Evolutionary conservation across 176 grass and related monocot genomes (phyloP).

Genomic region (Oryza nivara): DNA sequence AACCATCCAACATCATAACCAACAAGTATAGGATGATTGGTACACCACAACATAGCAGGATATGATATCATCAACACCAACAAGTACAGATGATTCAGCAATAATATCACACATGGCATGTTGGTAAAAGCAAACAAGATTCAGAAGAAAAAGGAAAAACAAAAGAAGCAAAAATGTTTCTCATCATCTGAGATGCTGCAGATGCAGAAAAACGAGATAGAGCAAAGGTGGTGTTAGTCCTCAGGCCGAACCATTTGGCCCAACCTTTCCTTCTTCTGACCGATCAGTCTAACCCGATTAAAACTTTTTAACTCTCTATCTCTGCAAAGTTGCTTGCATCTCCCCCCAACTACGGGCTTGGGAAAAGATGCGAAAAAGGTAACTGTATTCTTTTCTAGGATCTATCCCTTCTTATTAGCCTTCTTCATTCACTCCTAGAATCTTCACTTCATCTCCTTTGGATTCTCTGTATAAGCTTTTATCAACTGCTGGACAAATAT

Average conservation of each 20-base stretch:
- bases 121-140: conserved; percentile 1
- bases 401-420: conserved; percentile 50
- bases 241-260: conserved; percentile 45
- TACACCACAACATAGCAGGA: not conserved
- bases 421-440: conserved; percentile 37
- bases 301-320: not conserved
- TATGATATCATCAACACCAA: not conserved
- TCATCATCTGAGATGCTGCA: conserved; percentile 37
- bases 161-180: conserved; percentile 44
- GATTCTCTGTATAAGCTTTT: conserved; percentile 41
- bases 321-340: conserved; percentile 43
- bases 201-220: conserved; percentile 41
- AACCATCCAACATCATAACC: not conserved
- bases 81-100: not conserved
- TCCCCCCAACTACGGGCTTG: not conserved
- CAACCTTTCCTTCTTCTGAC: conserved; percentile 30
- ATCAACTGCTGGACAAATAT: conserved; percentile 28
- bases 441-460: conserved; percentile 31
- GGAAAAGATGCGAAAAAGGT: conserved; percentile 31
- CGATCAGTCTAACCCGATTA: conserved; percentile 50
- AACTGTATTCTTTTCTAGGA: conserved; percentile 50
- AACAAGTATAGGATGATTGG: too few relatives aligned
- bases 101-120: not conserved
- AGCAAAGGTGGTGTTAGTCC: conserved; percentile 28
- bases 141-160: not conserved